Evolutionary conservation across 1,284 basidiomycete genomes (phyloP).

Genomic region (Heterobasidion occidentale): DNA sequence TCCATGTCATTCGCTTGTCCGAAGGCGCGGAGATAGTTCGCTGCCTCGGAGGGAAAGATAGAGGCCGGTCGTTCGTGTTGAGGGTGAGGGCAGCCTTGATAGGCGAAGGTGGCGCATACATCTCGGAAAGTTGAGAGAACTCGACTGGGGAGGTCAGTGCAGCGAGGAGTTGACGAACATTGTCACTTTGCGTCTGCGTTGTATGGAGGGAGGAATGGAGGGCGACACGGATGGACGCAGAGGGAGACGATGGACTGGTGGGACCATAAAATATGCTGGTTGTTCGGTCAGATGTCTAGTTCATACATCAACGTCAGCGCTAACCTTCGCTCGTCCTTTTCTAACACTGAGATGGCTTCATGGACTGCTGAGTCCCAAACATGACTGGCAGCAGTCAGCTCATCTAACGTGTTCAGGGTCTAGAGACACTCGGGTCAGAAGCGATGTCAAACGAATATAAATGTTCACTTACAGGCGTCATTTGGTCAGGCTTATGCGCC

Average conservation of each 20-base stretch:
- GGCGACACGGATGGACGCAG: conserved; percentile 56
- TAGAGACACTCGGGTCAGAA: conserved; percentile 18
- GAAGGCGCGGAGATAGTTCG: conserved; percentile 17
- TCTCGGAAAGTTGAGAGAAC: conserved; percentile 66
- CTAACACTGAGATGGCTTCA: conserved; percentile 54
- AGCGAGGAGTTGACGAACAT: conserved; percentile 66
- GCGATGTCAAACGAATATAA: neutral
- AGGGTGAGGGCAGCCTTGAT: conserved; percentile 30
- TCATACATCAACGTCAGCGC: neutral
- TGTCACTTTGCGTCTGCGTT: conserved; percentile 71
- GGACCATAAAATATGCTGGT: conserved; percentile 27
- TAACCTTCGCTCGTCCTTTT: conserved; percentile 62
- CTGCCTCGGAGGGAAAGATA: conserved; percentile 17
- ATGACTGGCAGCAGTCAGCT: conserved; percentile 56
- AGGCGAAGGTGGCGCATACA: conserved; percentile 76
- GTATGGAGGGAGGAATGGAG: conserved; percentile 65
- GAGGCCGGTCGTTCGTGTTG: conserved; percentile 34
- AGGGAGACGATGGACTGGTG: conserved; percentile 38
- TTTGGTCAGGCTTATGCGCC: conserved; percentile 32
- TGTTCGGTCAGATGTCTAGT: neutral
- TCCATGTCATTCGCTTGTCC: conserved; percentile 69
- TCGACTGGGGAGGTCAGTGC: conserved; percentile 65
- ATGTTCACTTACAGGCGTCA: conserved; percentile 40
- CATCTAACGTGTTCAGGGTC: conserved; percentile 56
- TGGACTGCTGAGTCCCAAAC: conserved; percentile 67